phyloP scores from a whole-genome alignment of 768 basidiomycete species.

The Collybia mongolica region DNA sequence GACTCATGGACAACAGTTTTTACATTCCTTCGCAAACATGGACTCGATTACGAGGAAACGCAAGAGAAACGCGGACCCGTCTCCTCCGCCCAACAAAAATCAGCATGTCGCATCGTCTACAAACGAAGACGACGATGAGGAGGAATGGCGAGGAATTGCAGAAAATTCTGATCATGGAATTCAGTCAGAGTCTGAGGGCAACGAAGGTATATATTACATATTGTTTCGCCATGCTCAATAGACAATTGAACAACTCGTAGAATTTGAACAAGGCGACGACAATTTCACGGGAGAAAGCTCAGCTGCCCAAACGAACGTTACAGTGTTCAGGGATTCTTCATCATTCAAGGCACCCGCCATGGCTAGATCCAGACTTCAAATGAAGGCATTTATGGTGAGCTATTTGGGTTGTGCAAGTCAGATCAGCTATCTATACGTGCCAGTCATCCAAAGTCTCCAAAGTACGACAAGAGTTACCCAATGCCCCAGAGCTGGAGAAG shows the following conservation, averaged over 20 bases:
- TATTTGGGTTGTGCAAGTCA: neutral
- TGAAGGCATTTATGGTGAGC: conserved; percentile 76
- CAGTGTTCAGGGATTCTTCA: conserved; percentile 51
- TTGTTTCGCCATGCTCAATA: neutral
- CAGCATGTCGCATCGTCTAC: neutral
- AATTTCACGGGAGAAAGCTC: conserved; percentile 35
- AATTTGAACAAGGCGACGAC: conserved; percentile 45
- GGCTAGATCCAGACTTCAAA: conserved; percentile 37
- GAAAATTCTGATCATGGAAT: conserved; percentile 5
- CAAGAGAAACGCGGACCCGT: conserved; percentile 16
- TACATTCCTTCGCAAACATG: conserved; percentile 35
- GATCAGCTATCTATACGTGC: neutral
- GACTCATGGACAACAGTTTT: conserved; percentile 46
- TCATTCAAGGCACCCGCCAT: conserved; percentile 10
- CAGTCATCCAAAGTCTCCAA: conserved; percentile 81
- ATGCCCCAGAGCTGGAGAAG: conserved; percentile 18
- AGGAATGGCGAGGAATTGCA: conserved; percentile 41
- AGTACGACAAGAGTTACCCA: conserved; percentile 37
- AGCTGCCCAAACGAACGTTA: conserved; percentile 38
- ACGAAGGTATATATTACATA: conserved; percentile 12
- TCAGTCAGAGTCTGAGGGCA: conserved; percentile 12
- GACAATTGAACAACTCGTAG: conserved; percentile 14
- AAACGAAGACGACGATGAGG: conserved; percentile 19
- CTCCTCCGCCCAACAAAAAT: neutral
- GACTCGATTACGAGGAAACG: conserved; percentile 14